A percentile compares a stretch with the other conserved stretches of the same genome.
Evolutionary conservation across 257 asterid genomes (phyloP).

Genomic region (Ocimum tenuiflorum): DNA sequence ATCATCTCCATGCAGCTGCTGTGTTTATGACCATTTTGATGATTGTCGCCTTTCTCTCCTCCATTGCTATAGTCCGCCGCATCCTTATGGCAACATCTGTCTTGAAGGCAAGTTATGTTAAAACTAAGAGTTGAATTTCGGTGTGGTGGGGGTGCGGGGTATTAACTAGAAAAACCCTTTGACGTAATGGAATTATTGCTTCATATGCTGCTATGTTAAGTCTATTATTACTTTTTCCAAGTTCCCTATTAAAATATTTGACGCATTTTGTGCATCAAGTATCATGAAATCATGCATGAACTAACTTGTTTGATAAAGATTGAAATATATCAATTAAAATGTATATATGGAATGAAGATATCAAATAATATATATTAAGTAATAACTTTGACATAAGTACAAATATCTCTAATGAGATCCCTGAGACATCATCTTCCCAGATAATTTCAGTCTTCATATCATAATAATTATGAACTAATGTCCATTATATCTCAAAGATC

Average conservation of each 20-base stretch:
- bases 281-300: neutral
- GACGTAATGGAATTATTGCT: neutral
- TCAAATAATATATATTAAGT: too few species aligned
- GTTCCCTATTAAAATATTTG: neutral
- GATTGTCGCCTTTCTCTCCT: constrained; percentile 74
- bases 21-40: constrained; percentile 75
- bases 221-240: neutral
- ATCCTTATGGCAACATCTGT: constrained; percentile 97
- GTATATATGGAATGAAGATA: too few species aligned
- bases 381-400: too few species aligned
- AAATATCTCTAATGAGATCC: too few species aligned
- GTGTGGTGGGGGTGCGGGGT: neutral
- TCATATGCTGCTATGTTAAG: neutral
- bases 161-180: neutral
- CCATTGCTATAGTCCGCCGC: constrained; percentile 88
- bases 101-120: constrained; percentile 65
- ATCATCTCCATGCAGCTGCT: constrained; percentile 85
- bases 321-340: neutral
- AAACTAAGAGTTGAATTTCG: neutral
- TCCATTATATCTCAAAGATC: too few species aligned
- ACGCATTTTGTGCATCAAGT: neutral
- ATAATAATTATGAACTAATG: too few species aligned
- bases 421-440: too few species aligned
- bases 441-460: too few species aligned
- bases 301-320: neutral